Percentiles rank a stretch among this genome's conserved stretches.
Evolutionary conservation across 495 filamentous ascomycete species (phyloP).

Genomic region (Wilcoxina mikolae): DNA sequence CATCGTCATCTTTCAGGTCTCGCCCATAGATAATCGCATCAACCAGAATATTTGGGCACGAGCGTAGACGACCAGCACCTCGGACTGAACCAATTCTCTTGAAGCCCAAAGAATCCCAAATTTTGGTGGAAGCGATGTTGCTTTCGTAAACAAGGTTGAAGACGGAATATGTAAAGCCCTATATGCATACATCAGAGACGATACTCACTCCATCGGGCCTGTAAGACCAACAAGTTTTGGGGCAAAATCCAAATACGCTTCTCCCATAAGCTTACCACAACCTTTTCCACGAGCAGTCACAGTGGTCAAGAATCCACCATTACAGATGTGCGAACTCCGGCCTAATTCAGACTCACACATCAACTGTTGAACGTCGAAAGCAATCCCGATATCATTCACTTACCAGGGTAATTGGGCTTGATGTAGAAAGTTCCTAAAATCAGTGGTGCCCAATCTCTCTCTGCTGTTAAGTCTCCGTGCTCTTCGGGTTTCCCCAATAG

Average conservation of each 20-base stretch:
- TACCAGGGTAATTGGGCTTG: conserved; percentile 86
- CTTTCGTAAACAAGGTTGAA: conserved; percentile 99
- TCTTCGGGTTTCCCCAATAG: conserved; percentile 51
- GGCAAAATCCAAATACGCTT: conserved; percentile 88
- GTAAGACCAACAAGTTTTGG: conserved; percentile 53
- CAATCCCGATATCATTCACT: conserved; percentile 1
- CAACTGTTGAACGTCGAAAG: not conserved
- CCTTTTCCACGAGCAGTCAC: conserved; percentile 78
- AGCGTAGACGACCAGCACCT: conserved; percentile 67
- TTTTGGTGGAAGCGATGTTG: conserved; percentile 83
- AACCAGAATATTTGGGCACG: conserved; percentile 50
- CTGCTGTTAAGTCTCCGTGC: conserved; percentile 22
- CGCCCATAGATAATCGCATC: conserved; percentile 96
- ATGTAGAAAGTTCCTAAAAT: conserved; percentile 94
- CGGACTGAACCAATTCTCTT: conserved; percentile 90
- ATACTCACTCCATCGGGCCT: not conserved
- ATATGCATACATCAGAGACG: conserved; percentile 2
- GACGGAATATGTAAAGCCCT: conserved; percentile 89
- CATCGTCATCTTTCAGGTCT: conserved; percentile 62
- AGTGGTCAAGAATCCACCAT: conserved; percentile 87
- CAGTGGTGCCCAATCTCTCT: conserved; percentile 63
- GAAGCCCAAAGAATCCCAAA: conserved; percentile 97
- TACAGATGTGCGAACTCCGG: conserved; percentile 89
- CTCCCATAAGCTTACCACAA: conserved; percentile 84
- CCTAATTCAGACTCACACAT: conserved; percentile 26